Percentiles rank a stretch among this genome's conserved stretches.
Conservation (phyloP, 2,329 filamentous ascomycete genomes). For the Colletotrichum brevisporum region DNA sequence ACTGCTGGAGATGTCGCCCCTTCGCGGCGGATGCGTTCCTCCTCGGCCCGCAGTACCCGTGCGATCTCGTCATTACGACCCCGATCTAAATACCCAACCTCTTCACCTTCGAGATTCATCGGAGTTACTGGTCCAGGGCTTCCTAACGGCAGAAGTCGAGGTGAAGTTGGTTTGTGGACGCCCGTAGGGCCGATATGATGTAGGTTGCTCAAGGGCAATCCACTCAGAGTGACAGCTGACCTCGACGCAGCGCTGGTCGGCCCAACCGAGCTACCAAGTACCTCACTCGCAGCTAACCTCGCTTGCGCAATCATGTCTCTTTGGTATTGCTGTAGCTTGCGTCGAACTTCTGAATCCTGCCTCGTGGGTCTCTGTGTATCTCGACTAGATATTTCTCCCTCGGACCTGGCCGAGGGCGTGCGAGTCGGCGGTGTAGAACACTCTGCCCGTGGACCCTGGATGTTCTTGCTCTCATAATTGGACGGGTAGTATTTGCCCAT, state of each 20-base stretch:
- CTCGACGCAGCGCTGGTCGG: slow-evolving; percentile 45
- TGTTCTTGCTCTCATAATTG: slow-evolving; percentile 67
- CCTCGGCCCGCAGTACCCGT: slow-evolving; percentile 46
- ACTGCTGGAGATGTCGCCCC: slow-evolving; percentile 50
- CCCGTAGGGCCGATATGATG: slow-evolving; percentile 54
- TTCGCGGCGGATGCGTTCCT: slow-evolving; percentile 50
- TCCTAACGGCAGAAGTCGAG: slow-evolving; percentile 65
- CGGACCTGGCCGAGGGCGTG: slow-evolving; percentile 34
- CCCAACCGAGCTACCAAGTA: slow-evolving; percentile 46
- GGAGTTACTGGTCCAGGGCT: slow-evolving; percentile 74
- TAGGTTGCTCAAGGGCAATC: slow-evolving; percentile 53
- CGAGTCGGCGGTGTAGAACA: slow-evolving; percentile 19
- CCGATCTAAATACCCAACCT: slow-evolving; percentile 55
- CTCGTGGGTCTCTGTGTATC: slow-evolving; percentile 48
- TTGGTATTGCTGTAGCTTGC: slow-evolving; percentile 70
- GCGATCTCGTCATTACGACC: slow-evolving; percentile 45
- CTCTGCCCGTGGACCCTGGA: slow-evolving; percentile 39
- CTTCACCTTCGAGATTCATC: slow-evolving; percentile 65
- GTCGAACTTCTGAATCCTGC: slow-evolving; percentile 63
- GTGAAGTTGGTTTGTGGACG: slow-evolving; percentile 63
- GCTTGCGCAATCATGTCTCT: slow-evolving; percentile 73
- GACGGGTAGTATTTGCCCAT: slow-evolving; percentile 76
- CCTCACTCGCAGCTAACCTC: slow-evolving; percentile 57
- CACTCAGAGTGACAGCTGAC: slow-evolving; percentile 51
- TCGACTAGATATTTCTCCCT: slow-evolving; percentile 45